Evolutionary conservation across 345 rosid species (phyloP).

Genomic region (Luvunga scandens): DNA sequence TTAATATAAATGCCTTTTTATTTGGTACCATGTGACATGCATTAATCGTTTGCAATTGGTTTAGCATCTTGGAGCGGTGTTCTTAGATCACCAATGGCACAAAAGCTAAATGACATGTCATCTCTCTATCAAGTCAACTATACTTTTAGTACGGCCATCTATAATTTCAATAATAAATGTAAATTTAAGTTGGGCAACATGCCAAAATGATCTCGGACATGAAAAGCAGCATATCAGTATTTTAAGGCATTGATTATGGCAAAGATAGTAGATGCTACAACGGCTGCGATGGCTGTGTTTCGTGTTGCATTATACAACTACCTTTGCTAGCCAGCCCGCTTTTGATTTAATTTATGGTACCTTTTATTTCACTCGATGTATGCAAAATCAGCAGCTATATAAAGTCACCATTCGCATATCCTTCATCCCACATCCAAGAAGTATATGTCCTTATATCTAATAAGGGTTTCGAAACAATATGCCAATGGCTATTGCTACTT

Average conservation of each 20-base stretch:
- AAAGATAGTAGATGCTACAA: background rate
- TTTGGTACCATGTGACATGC: background rate
- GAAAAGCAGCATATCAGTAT: background rate
- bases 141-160: too few relatives aligned
- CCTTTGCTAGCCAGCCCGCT: background rate
- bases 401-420: background rate
- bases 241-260: conserved; percentile 7
- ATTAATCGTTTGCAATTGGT: background rate
- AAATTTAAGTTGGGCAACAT: too few relatives aligned
- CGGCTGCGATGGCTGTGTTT: background rate
- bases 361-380: background rate
- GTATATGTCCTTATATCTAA: background rate
- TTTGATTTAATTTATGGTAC: background rate
- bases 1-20: background rate
- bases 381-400: conserved; percentile 1
- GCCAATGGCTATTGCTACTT: conserved; percentile 12
- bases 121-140: background rate
- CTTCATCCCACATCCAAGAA: background rate
- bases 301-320: background rate
- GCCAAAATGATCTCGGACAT: background rate
- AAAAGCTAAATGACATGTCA: background rate
- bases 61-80: background rate
- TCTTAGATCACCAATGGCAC: background rate
- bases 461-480: background rate
- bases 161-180: too few relatives aligned